A percentile compares a stretch with the other conserved stretches of the same genome.
These are phyloP conservation scores for Pyrenophora graminea DNA, from an alignment of 2,329 filamentous ascomycete genomes.

Conservation along the genomic window DNA sequence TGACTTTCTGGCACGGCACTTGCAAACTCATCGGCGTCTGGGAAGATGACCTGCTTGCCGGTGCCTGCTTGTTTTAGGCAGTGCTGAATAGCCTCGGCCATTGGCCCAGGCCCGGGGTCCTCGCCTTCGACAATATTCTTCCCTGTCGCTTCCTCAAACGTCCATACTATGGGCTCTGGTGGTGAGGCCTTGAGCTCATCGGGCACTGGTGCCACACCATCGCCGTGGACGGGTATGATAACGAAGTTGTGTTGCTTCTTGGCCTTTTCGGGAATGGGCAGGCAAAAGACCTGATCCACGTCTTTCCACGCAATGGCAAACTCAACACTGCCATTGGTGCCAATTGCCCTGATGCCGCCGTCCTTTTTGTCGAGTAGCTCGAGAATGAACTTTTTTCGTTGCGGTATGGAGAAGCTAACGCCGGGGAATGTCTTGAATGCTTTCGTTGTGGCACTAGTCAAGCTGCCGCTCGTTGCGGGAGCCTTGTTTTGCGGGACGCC, in stretches of 20 bases:
- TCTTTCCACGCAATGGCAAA: conserved; percentile 57
- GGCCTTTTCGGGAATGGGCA: conserved; percentile 67
- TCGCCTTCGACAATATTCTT: conserved; percentile 51
- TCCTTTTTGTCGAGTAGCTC: conserved; percentile 55
- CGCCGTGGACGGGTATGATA: conserved; percentile 58
- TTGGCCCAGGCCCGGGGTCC: conserved; percentile 45
- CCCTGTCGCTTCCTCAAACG: conserved; percentile 58
- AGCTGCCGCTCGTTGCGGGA: conserved; percentile 17
- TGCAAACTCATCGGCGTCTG: conserved; percentile 61
- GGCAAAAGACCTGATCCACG: conserved; percentile 63
- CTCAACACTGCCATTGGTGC: conserved; percentile 58
- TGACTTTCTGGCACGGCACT: conserved; percentile 64
- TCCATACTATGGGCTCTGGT: conserved; percentile 64
- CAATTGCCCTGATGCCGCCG: conserved; percentile 54
- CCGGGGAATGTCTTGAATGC: conserved; percentile 49
- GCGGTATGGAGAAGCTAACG: conserved; percentile 64
- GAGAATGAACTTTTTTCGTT: conserved; percentile 66
- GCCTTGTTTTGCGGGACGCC: conserved; percentile 27
- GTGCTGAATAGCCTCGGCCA: conserved; percentile 53
- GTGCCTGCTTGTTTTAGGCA: conserved; percentile 49
- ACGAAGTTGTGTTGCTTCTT: conserved; percentile 67
- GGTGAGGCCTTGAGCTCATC: conserved; percentile 45
- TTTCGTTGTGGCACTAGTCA: conserved; percentile 29
- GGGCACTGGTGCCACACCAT: conserved; percentile 53
- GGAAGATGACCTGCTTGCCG: conserved; percentile 57